Conservation (phyloP, 2,329 filamentous ascomycete species). For the Metarhizium guizhouense region DNA sequence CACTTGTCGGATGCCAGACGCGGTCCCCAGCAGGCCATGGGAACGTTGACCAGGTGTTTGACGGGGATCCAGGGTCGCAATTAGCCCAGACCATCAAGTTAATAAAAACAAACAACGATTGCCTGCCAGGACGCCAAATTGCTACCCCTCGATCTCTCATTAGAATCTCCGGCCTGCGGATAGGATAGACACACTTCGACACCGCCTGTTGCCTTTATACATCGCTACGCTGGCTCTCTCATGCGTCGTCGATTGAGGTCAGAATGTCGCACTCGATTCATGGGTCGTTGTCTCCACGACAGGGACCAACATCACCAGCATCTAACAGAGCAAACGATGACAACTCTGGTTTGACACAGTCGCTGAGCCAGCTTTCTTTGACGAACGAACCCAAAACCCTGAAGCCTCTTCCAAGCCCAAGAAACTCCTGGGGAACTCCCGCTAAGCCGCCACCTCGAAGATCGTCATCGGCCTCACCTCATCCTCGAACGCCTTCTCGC, state of each 20-base stretch:
- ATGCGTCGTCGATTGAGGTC: conserved; percentile 4
- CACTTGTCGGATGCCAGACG: neutral
- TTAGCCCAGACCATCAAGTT: neutral
- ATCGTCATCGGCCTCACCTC: conserved; percentile 30
- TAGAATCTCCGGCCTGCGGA: neutral
- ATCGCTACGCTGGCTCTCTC: neutral
- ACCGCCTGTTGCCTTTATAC: neutral
- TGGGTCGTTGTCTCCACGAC: conserved; percentile 2
- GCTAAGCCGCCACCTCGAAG: conserved; percentile 28
- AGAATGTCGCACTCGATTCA: conserved; percentile 3
- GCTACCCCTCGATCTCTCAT: neutral
- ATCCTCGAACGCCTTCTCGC: conserved; percentile 27
- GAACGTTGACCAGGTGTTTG: neutral
- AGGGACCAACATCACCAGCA: neutral
- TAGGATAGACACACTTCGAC: neutral
- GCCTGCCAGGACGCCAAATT: neutral
- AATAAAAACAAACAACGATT: neutral
- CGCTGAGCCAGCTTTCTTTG: conserved; percentile 36
- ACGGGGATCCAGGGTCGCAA: neutral
- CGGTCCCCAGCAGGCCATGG: neutral
- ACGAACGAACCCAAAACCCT: conserved; percentile 23
- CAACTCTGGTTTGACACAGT: conserved; percentile 27
- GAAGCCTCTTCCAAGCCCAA: conserved; percentile 2
- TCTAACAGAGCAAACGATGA: conserved; percentile 8
- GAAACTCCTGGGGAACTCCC: conserved; percentile 21